Base-by-base conservation (phyloP, 2,329 filamentous ascomycete genomes). In the Fusarium domesticum region DNA sequence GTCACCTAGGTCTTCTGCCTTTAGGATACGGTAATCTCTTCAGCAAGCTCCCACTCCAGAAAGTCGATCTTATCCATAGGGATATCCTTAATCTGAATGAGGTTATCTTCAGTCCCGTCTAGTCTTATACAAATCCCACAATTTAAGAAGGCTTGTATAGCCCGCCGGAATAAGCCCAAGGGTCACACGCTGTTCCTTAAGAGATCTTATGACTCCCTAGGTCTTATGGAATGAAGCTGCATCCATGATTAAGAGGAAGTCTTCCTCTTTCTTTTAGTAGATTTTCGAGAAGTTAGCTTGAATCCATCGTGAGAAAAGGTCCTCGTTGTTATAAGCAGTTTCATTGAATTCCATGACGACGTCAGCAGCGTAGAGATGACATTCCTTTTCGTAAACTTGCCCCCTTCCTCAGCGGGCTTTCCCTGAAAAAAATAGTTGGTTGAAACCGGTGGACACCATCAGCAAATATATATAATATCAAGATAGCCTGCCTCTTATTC, bases 291-390 rank as follows among this genome's bases (percentile, higher is more conserved):
- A n/a, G n/a, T n/a, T n/a, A n/a, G n/a, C n/a, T n/a, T 31, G n/a
- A 14, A 40, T 40, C 38, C 28, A 40, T 18, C 23, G 20, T 18
- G 20, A 17, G 19, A 40, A 40, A 20, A 40, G 38, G 17, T 40
- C 30, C 38, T 40, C 38, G 30, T 40, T 40, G 19, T 40, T 40
- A 34, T 40, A 40, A 14, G 38, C 38, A 16, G 38, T 40, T 20
- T 11, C 12, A 19, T 40, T 40, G 30, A 40, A 40, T 18, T 33
- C 38, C 7, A 40, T 18, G 17, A 31, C 34, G 38, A 40, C 38
- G 16, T 33, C 38, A 10, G 38, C 17, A 20, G 28, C 6, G 18
- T 40, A 40, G 15, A 19, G 16, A 33, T 40, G 15, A 19, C 19
- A 8, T 18, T 40, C 38, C 34, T 33, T 12, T 6, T 40, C n/a